These are phyloP conservation scores for Apiospora sp. DNA, from an alignment of 2,329 filamentous ascomycete genomes.

Conservation along the genomic window DNA sequence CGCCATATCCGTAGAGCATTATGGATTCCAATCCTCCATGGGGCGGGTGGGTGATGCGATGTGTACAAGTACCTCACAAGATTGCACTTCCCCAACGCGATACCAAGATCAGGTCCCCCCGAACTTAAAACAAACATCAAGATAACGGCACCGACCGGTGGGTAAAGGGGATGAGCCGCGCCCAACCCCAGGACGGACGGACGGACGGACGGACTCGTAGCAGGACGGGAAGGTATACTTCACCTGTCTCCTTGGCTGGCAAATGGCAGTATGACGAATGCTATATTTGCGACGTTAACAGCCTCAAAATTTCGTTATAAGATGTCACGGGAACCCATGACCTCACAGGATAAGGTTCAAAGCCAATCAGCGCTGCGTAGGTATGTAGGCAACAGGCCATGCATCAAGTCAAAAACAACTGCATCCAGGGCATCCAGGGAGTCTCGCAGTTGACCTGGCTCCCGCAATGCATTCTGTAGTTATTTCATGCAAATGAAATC, in stretches of 20 bases:
- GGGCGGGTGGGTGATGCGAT: no score
- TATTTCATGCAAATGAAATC: constrained; percentile 9
- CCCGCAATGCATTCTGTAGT: neutral
- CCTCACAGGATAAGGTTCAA: constrained; percentile 1
- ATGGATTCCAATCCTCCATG: neutral
- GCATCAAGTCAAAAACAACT: neutral
- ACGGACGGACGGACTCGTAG: neutral
- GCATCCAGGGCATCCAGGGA: neutral
- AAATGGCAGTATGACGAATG: neutral
- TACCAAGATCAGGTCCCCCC: neutral
- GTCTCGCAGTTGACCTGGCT: neutral
- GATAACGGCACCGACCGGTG: neutral
- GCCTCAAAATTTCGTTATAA: neutral
- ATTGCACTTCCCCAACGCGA: neutral
- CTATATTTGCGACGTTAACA: neutral
- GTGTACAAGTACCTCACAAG: neutral
- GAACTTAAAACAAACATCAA: constrained; percentile 13
- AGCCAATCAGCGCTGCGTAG: neutral
- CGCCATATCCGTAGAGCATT: neutral
- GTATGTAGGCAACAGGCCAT: neutral
- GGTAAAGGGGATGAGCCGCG: constrained; percentile 18
- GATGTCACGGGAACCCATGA: neutral
- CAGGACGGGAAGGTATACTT: neutral
- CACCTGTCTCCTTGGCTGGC: neutral
- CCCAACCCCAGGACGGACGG: neutral